These are phyloP conservation scores for Moesziomyces sp. DNA, from an alignment of 1,284 basidiomycete genomes.

Conservation along the genomic window DNA sequence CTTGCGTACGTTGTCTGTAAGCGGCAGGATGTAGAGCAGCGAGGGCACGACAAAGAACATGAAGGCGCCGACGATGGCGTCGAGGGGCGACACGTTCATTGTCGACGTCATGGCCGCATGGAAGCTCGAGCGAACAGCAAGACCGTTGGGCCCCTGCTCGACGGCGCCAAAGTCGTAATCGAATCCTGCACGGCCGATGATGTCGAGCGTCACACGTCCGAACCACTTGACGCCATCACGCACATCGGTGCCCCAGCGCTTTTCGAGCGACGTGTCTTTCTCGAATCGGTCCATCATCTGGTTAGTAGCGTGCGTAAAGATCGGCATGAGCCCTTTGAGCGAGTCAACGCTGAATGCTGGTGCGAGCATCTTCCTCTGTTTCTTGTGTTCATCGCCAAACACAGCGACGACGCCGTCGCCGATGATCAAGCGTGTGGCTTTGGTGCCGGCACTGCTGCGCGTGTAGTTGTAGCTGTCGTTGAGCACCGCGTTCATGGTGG, in stretches of 20 bases:
- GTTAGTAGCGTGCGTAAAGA: constrained; percentile 36
- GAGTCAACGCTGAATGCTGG: constrained; percentile 45
- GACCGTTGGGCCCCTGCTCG: constrained; percentile 45
- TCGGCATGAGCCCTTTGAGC: constrained; percentile 33
- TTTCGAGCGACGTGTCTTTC: constrained; percentile 34
- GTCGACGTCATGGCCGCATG: constrained; percentile 51
- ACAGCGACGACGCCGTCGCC: constrained; percentile 44
- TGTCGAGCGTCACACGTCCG: constrained; percentile 46
- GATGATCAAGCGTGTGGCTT: constrained; percentile 49
- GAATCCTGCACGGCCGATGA: constrained; percentile 50
- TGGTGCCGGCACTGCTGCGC: constrained; percentile 37
- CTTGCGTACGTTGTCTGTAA: constrained; percentile 46
- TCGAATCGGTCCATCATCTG: constrained; percentile 45
- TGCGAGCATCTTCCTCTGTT: constrained; percentile 38
- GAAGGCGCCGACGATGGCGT: constrained; percentile 43
- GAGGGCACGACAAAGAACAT: constrained; percentile 51
- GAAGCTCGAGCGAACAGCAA: constrained; percentile 39
- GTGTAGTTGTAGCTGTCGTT: constrained; percentile 42
- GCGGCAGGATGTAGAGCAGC: constrained; percentile 41
- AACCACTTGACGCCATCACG: constrained; percentile 46
- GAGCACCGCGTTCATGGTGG: constrained; percentile 43
- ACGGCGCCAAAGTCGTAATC: constrained; percentile 53
- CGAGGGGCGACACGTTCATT: constrained; percentile 42
- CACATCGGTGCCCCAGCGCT: constrained; percentile 28
- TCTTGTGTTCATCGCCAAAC: constrained; percentile 47